Percentiles rank a stretch among this genome's conserved stretches.
These are phyloP conservation scores for Arachnomyces sp. DNA, from an alignment of 2,329 filamentous ascomycete genomes.

Conservation along the genomic window DNA sequence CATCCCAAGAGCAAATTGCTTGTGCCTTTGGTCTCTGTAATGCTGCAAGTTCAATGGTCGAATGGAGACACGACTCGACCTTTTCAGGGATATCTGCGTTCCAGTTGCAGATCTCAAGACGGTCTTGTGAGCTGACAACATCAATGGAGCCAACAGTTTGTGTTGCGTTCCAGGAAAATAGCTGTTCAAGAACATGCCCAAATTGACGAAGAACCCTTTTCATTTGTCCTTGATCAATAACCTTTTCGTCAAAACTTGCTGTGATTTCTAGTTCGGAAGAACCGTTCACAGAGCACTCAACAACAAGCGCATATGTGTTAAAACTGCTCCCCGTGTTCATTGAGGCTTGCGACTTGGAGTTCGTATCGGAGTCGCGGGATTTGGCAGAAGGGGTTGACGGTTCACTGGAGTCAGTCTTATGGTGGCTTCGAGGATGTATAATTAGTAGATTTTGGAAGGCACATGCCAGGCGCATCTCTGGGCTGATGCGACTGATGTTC, in stretches of 20 bases:
- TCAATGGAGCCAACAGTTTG: background rate
- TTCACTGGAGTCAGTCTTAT: too few relatives aligned
- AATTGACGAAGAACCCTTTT: conserved; percentile 46
- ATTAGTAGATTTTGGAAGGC: conserved; percentile 23
- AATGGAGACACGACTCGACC: too few relatives aligned
- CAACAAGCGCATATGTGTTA: conserved; percentile 52
- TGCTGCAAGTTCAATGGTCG: too few relatives aligned
- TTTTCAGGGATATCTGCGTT: too few relatives aligned
- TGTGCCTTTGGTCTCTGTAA: too few relatives aligned
- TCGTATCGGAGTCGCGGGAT: too few relatives aligned
- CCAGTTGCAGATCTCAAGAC: background rate
- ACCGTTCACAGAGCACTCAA: conserved; percentile 55
- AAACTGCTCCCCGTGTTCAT: too few relatives aligned
- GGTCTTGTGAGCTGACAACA: background rate
- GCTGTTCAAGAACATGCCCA: conserved; percentile 39
- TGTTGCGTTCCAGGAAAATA: conserved; percentile 24
- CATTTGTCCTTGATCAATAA: conserved; percentile 44
- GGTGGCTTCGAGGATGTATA: too few relatives aligned
- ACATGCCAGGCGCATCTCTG: conserved; percentile 34
- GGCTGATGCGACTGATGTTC: conserved; percentile 44
- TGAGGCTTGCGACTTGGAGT: too few relatives aligned
- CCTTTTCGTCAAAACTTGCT: conserved; percentile 56
- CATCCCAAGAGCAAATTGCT: conserved; percentile 13
- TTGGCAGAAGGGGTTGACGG: too few relatives aligned
- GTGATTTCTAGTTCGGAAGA: conserved; percentile 52